Evolutionary conservation across 805 yeast species (phyloP), one percentile per base, ranked within the genome.

Genomic region (Saccharomycopsis sp.): DNA sequence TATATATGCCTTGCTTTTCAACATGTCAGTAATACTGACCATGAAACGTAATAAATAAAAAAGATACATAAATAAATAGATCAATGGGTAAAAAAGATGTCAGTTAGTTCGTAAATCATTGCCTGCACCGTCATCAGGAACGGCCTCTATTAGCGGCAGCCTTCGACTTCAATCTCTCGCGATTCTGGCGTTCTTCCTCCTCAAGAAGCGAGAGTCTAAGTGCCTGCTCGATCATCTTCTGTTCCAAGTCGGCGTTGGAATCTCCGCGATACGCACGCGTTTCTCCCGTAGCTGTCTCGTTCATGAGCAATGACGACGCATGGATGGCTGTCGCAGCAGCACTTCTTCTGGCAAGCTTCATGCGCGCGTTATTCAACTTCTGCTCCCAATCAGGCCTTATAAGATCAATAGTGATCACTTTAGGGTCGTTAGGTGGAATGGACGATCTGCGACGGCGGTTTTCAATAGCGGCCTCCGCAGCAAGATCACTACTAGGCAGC

Each of bases 261-360:
- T 65, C 65, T 51, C 63, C 58, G 51, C 67, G 66, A 1, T 63
- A 64, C 1, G 68, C 38, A 14, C 61, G 20, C 1, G 54, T 1
- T 52, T 58, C 38, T 55, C 64, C 61, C 23, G 56, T 57, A 12
- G 57, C 61, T 17, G 54, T 56, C 35, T 52, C 58, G 23, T 25
- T 44, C 65, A 52, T 64, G 52, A 58, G 24, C 65, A 89, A 78
- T 58, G 91, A 90, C 12, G 96, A 84, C 1, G 96, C 92, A 71
- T 93, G 98, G 47, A 93, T 81, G 0, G 97, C 97, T 38, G 89
- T 89, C 0, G 98, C 98, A 14, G 96, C 89, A 0, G 97, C 97
- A 0, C 97, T 85, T 66, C 90, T 80, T 59, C 96, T 80, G 0
- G 96, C 97, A 41, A 90, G 73, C 63, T 85, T 85, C 59, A 85